Conservation (phyloP, 108 stramenopile species). For the Skeletonema marinoi region DNA sequence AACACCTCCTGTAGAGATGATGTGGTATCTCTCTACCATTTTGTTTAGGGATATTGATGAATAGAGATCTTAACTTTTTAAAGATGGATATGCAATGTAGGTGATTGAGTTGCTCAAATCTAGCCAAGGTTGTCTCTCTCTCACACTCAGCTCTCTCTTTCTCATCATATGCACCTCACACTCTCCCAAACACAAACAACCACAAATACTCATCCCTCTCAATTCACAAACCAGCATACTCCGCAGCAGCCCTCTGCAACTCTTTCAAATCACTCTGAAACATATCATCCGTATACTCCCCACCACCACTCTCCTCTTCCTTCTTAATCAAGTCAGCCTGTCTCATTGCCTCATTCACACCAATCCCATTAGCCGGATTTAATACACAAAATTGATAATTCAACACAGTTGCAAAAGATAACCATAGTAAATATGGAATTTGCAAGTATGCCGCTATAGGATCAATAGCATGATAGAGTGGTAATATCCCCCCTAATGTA, state of each 20-base stretch:
- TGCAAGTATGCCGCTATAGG: constrained; percentile 46
- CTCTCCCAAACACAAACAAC: background rate
- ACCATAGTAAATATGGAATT: constrained; percentile 65
- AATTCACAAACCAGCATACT: constrained; percentile 39
- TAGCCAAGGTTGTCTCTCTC: too few species aligned
- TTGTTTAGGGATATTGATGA: background rate
- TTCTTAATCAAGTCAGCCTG: constrained; percentile 47
- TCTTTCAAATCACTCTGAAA: constrained; percentile 53
- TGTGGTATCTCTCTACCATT: constrained; percentile 1
- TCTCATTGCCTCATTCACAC: constrained; percentile 59
- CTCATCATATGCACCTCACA: background rate
- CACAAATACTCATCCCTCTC: background rate
- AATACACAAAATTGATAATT: constrained; percentile 56
- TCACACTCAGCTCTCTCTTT: background rate
- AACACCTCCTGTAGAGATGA: background rate
- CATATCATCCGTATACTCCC: constrained; percentile 58
- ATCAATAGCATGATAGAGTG: constrained; percentile 39
- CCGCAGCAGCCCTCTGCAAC: constrained; percentile 48
- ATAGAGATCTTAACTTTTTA: background rate
- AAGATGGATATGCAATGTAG: background rate
- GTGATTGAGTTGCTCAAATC: background rate
- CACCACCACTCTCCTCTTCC: background rate
- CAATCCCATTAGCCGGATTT: constrained; percentile 52
- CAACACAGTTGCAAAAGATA: constrained; percentile 62
- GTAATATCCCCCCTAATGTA: constrained; percentile 44